Conservation (phyloP, 805 yeast genomes). For the Candida sanyiensis region DNA sequence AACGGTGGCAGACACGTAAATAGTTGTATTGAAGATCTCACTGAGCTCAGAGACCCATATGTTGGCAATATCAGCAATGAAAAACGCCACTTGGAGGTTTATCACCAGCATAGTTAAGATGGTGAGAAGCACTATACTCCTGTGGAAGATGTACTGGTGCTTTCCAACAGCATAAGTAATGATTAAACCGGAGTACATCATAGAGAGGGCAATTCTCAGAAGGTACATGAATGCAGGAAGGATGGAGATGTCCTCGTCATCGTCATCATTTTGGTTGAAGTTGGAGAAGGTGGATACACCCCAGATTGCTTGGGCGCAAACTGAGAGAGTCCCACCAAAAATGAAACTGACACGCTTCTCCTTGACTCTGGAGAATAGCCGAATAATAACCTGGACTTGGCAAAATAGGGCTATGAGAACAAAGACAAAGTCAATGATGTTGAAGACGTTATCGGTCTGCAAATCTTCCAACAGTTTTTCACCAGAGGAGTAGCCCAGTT, state of each 20-base stretch:
- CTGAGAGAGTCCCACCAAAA: slow-evolving; percentile 48
- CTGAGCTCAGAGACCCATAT: slow-evolving; percentile 71
- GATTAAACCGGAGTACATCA: slow-evolving; percentile 61
- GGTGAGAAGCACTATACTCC: slow-evolving; percentile 49
- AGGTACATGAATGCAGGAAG: slow-evolving; percentile 71
- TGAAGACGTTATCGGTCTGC: slow-evolving; percentile 40
- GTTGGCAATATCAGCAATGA: slow-evolving; percentile 70
- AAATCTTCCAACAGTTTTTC: slow-evolving; percentile 39
- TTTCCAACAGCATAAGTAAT: slow-evolving; percentile 50
- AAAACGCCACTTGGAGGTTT: slow-evolving; percentile 59
- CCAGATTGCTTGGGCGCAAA: slow-evolving; percentile 63
- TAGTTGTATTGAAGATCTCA: slow-evolving; percentile 66
- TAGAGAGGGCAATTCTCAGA: slow-evolving; percentile 63
- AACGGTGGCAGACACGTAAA: slow-evolving; percentile 66
- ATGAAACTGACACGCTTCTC: slow-evolving; percentile 61
- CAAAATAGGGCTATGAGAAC: slow-evolving; percentile 55
- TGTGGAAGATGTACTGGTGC: slow-evolving; percentile 44
- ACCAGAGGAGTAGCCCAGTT: slow-evolving; percentile 33
- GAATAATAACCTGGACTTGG: slow-evolving; percentile 67
- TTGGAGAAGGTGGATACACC: slow-evolving; percentile 51
- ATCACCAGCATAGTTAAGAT: slow-evolving; percentile 49
- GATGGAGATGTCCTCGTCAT: slow-evolving; percentile 41
- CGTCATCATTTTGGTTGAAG: slow-evolving; percentile 19
- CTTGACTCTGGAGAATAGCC: slow-evolving; percentile 58
- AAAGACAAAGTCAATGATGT: slow-evolving; percentile 51